These are phyloP conservation scores for Psilocybe azurescens DNA, from an alignment of 768 basidiomycete species.

Conservation along the genomic window DNA sequence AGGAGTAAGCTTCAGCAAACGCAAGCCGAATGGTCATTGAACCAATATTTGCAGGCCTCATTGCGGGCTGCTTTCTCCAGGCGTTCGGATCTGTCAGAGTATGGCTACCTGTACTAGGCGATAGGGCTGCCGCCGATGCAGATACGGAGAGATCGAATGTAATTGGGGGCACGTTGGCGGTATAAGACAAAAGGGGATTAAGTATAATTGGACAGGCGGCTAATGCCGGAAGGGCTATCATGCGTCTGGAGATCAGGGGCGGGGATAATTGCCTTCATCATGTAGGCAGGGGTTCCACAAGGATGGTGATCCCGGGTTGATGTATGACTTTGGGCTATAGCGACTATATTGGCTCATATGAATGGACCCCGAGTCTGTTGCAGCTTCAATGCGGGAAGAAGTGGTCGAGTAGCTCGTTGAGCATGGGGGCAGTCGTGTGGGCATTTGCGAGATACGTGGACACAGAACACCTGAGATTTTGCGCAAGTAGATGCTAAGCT, in stretches of 20 bases:
- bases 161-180: background rate
- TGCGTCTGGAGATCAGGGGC: background rate
- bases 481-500: no score
- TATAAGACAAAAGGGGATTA: background rate
- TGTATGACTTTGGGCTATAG: no score
- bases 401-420: no score
- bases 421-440: no score
- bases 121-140: background rate
- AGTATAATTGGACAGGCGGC: background rate
- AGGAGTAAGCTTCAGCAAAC: background rate
- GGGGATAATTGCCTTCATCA: background rate
- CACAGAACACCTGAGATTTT: no score
- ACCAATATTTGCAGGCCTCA: background rate
- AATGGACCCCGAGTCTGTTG: no score
- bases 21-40: slow-evolving; percentile 5
- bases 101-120: background rate
- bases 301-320: no score
- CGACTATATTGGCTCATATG: no score
- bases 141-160: background rate
- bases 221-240: slow-evolving; percentile 4
- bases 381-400: no score
- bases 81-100: background rate
- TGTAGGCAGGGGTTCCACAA: background rate
- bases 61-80: slow-evolving; percentile 2
- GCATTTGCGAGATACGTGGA: no score